phyloP scores from a whole-genome alignment of 2,329 filamentous ascomycete species.

The Emmonsia crescens region DNA sequence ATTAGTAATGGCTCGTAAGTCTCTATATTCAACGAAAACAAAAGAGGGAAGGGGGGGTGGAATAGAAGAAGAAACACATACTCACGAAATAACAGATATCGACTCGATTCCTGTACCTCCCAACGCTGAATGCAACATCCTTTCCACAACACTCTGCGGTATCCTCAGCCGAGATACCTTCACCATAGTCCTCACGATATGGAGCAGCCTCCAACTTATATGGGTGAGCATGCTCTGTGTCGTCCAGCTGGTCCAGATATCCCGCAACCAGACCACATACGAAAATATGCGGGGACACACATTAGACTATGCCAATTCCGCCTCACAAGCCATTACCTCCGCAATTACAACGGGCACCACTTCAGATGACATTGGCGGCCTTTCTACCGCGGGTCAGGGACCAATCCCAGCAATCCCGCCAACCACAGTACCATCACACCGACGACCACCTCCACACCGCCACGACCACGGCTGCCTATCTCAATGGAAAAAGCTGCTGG shows the following conservation, averaged over 20 bases:
- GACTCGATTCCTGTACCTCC: constrained; percentile 44
- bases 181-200: constrained; percentile 66
- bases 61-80: background rate
- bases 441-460: constrained; percentile 41
- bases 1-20: constrained; percentile 61
- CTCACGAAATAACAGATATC: constrained; percentile 47
- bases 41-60: background rate
- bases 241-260: constrained; percentile 87
- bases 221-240: constrained; percentile 97
- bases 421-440: constrained; percentile 26
- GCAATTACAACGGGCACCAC: constrained; percentile 61
- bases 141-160: constrained; percentile 64
- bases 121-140: constrained; percentile 54
- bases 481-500: constrained; percentile 74
- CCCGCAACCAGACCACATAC: constrained; percentile 86
- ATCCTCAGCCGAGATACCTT: constrained; percentile 73
- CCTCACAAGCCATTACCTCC: constrained; percentile 49
- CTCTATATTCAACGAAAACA: background rate
- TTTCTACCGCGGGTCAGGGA: constrained; percentile 55
- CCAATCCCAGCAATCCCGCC: constrained; percentile 46
- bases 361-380: constrained; percentile 55
- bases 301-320: constrained; percentile 43
- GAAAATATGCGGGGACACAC: constrained; percentile 86
- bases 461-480: constrained; percentile 53
- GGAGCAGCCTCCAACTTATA: constrained; percentile 72